phyloP scores from a whole-genome alignment of 352 stramenopile species.

The Globisporangium parvum region DNA sequence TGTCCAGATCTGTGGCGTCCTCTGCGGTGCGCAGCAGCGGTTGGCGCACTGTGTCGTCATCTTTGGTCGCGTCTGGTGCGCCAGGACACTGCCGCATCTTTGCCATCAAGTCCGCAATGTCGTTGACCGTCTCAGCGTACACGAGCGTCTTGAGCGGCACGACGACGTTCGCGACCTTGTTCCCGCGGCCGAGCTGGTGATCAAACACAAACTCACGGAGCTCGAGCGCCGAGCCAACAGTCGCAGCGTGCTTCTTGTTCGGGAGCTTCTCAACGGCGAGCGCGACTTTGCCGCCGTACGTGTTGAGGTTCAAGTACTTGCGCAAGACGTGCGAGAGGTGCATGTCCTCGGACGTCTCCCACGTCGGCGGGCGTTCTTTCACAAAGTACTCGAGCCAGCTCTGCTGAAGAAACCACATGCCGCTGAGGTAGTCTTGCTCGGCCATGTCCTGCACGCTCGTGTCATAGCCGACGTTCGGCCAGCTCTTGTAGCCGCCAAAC shows the following conservation, averaged over 20 bases:
- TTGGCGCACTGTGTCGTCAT: not conserved
- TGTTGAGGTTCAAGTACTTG: constrained; percentile 65
- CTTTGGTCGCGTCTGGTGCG: not conserved
- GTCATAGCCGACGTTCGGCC: constrained; percentile 29
- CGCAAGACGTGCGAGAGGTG: constrained; percentile 55
- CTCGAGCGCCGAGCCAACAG: constrained; percentile 35
- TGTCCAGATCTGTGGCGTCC: not conserved
- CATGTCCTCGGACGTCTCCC: constrained; percentile 55
- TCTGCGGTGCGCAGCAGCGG: not conserved
- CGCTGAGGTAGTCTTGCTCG: constrained; percentile 55
- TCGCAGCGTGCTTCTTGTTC: constrained; percentile 35
- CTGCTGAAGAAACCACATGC: constrained; percentile 64
- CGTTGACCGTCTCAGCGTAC: constrained; percentile 38
- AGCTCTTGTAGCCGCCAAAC: constrained; percentile 47
- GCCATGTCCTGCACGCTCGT: constrained; percentile 23
- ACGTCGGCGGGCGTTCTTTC: constrained; percentile 43
- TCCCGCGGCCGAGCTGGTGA: constrained; percentile 49
- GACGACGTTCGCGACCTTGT: constrained; percentile 45
- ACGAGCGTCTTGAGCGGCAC: constrained; percentile 43
- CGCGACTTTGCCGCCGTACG: constrained; percentile 44
- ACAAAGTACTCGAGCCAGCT: constrained; percentile 61
- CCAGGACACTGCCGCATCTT: constrained; percentile 27
- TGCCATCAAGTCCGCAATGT: constrained; percentile 33
- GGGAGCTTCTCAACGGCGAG: constrained; percentile 21
- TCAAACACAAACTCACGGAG: constrained; percentile 57